Base-by-base conservation (phyloP, 768 basidiomycete species). In the Sarcomyxa edulis region DNA sequence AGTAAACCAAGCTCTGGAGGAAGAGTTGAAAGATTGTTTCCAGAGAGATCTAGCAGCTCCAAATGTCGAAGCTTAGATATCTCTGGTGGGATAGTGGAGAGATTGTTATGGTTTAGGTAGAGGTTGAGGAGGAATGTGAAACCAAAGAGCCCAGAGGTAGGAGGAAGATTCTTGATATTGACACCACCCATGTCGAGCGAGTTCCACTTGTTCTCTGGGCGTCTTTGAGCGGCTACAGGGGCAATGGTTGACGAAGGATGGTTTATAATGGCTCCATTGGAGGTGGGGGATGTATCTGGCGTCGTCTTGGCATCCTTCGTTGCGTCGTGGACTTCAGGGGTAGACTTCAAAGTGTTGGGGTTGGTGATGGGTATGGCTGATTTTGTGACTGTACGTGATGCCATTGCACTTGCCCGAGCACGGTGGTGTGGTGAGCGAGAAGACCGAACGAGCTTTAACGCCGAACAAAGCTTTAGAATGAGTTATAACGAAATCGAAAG, bases 121-220 rank as follows among this genome's bases (percentile, higher is more conserved):
- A 99, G 83, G 45, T 83, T 85, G 49, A 84, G 85, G 43, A 99
- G 82, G 71, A 93, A 96, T n/a, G 79, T 78, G 68, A 95, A 97
- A 6, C 79, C 67, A 60, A 88, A 89, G 29, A 90, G 68, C 19
- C 81, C 82, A 32, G 83, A 85, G 6, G 65, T 71, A 5, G 80
- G 64, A 24, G 94, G 88, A 35, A 99, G 71, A 48, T 85, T 90
- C 72, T 94, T 95, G 55, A 99, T 80, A 47, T 80, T 78, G 48
- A 96, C 82, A 11, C 96, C 96, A 38, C 96, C 95, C 81, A 99
- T 90, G 62, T 99, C 96, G 33, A 99, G 67, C 14, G 89, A 88
- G 20, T 65, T 84, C 94, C 95, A 99, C 8, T 76, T 78, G 60
- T 79, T 86, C 54, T 78, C 75, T 16, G 78, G 78, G 52, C 83